A percentile compares a stretch with the other conserved stretches of the same genome.
Conservation (phyloP, 306 rosid species). For the Pyrus communis region DNA sequence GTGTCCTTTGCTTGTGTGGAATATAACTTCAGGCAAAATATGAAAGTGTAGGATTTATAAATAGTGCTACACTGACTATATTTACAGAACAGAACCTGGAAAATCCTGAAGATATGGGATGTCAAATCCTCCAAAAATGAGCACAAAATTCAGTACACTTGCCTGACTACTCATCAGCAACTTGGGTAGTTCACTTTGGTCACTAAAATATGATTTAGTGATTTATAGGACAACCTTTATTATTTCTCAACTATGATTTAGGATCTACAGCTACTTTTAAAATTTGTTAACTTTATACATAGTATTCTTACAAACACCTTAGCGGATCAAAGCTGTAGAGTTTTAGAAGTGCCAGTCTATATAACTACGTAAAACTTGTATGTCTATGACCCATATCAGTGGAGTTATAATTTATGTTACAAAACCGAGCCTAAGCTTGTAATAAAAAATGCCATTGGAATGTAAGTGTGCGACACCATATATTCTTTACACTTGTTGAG, state of each 20-base stretch:
- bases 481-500: neutral
- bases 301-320: neutral
- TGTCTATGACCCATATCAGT: neutral
- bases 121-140: neutral
- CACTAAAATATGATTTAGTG: neutral
- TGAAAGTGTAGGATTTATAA: neutral
- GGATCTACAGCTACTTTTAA: neutral
- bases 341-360: neutral
- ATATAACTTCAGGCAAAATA: neutral
- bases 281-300: neutral
- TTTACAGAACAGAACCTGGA: neutral
- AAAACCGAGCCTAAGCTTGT: neutral
- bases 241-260: neutral
- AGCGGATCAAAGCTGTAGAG: neutral
- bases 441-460: neutral
- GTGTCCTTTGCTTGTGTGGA: neutral
- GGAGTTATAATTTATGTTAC: neutral
- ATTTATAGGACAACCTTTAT: neutral
- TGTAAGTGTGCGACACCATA: neutral
- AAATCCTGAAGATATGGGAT: neutral
- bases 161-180: neutral
- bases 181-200: neutral
- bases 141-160: neutral
- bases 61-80: neutral
- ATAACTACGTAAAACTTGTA: neutral